phyloP scores from a whole-genome alignment of 768 basidiomycete species.

The Pleurotus ostreatus region DNA sequence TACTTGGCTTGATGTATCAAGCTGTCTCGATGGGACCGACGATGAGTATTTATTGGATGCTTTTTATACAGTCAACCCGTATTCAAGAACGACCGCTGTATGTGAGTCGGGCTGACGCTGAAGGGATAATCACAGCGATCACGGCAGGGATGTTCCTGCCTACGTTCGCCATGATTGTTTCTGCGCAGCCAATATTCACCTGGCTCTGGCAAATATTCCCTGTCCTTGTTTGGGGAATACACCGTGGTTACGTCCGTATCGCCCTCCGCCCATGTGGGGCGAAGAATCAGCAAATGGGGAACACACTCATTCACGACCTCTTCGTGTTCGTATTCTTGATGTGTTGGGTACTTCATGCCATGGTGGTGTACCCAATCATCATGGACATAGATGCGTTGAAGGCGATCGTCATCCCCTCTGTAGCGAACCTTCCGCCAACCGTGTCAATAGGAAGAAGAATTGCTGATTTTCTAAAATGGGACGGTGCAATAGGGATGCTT shows the following conservation, averaged over 20 bases:
- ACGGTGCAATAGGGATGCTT: not conserved
- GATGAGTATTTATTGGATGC: not conserved
- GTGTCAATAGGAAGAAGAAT: not conserved
- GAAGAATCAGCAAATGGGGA: not conserved
- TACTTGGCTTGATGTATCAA: not conserved
- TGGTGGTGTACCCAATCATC: constrained; percentile 1
- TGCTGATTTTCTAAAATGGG: not conserved
- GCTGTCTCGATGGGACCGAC: not conserved
- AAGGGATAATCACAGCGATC: not conserved
- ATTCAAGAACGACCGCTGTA: not conserved
- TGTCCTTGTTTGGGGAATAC: not conserved
- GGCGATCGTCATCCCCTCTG: not conserved
- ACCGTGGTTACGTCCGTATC: not conserved
- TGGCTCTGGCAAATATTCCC: constrained; percentile 1
- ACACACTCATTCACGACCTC: not conserved
- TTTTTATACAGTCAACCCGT: not conserved
- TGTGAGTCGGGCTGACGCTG: not conserved
- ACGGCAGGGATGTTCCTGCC: not conserved
- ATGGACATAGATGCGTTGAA: not conserved
- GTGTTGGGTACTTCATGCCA: not conserved
- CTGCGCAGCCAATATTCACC: not conserved
- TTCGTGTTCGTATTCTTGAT: not conserved
- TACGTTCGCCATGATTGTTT: not conserved
- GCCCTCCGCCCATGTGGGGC: not conserved
- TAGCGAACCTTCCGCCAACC: not conserved